Base-by-base conservation (phyloP, 257 asterid genomes). In the Gentiana dahurica region DNA sequence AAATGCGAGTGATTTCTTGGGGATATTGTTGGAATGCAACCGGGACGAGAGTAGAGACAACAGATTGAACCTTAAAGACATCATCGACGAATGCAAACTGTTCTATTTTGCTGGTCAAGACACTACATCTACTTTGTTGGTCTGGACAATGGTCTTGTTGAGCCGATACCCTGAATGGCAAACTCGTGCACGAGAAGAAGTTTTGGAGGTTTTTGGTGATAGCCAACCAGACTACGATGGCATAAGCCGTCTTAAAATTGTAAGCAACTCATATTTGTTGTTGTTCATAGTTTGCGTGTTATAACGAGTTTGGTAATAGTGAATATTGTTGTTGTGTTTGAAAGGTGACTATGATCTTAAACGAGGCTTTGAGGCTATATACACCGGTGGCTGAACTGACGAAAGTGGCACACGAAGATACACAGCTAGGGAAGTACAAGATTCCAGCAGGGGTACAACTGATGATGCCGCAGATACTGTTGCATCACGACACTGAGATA, bases 101-200 rank as follows among this genome's bases (percentile, higher is more conserved):
- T 74, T 82, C 73, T 79, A 72, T 44, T 67, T 79, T 37, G 65
- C 87, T 13, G 84, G 82, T 1, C 84, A 77, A 66, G 84, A 81
- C 49, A 65, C 68, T 51, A 70, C 78, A 3, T 71, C 87, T 44
- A 66, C 70, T 49, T 52, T 81, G 36, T 53, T 77, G 9, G 57
- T 67, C 1, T 81, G 87, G 87, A 71, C 84, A 2, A 51, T 81
- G 76, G 51, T 81, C 45, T 58, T 77, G 68, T 49, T 79, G 38
- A 61, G 80, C 55, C 33, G 64, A 6, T 77, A 74, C 44, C 78
- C 58, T 2, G 64, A 38, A 12, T 82, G 90, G 90, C 86, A 82
- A 62, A 33, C 44, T 15, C 75, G 69, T 1, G 86, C 90, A 0
- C 59, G 90, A 58, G 74, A 79, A 56, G 86, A 82, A 61, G 53